Evolutionary conservation across 352 stramenopile species (phyloP).

Genomic region (Plasmopara viticola): DNA sequence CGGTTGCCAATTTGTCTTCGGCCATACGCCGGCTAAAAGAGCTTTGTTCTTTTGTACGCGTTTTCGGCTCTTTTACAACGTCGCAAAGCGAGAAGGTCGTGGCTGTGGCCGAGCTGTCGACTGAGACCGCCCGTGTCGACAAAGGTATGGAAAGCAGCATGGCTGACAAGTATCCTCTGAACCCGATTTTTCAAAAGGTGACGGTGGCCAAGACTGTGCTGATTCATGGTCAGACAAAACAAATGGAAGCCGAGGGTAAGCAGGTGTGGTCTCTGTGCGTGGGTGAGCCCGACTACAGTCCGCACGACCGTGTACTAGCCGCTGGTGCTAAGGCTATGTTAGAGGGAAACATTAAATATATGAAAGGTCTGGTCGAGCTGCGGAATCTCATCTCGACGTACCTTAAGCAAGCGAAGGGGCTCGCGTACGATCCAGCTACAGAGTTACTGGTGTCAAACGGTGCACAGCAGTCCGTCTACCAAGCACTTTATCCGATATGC

Average conservation of each 20-base stretch:
- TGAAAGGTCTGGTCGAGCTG: slow-evolving; percentile 87
- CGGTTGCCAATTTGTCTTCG: slow-evolving; percentile 56
- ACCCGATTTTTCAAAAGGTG: slow-evolving; percentile 80
- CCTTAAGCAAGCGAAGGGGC: slow-evolving; percentile 86
- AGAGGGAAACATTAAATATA: slow-evolving; percentile 88
- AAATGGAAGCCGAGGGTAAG: slow-evolving; percentile 91
- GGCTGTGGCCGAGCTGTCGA: slow-evolving; percentile 6
- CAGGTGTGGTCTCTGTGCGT: slow-evolving; percentile 91
- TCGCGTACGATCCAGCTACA: slow-evolving; percentile 81
- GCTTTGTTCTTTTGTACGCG: slow-evolving; percentile 76
- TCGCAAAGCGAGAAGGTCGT: slow-evolving; percentile 11
- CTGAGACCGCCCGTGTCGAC: slow-evolving; percentile 14
- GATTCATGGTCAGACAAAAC: slow-evolving; percentile 92
- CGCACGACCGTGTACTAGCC: slow-evolving; percentile 81
- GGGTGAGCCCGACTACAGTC: slow-evolving; percentile 93
- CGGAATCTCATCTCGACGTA: slow-evolving; percentile 86
- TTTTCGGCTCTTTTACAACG: slow-evolving; percentile 80
- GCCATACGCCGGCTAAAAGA: slow-evolving; percentile 78
- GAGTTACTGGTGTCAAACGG: slow-evolving; percentile 96
- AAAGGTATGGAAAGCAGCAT: slow-evolving; percentile 31
- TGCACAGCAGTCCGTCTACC: too few relatives aligned
- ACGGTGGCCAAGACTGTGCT: slow-evolving; percentile 87
- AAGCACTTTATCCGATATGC: too few relatives aligned
- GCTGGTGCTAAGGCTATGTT: slow-evolving; percentile 66
- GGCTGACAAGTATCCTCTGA: slow-evolving; percentile 68